Percentiles rank a stretch among this genome's conserved stretches.
These are phyloP conservation scores for Ogataea polymorpha DNA, from an alignment of 805 yeast species.

Conservation along the genomic window DNA sequence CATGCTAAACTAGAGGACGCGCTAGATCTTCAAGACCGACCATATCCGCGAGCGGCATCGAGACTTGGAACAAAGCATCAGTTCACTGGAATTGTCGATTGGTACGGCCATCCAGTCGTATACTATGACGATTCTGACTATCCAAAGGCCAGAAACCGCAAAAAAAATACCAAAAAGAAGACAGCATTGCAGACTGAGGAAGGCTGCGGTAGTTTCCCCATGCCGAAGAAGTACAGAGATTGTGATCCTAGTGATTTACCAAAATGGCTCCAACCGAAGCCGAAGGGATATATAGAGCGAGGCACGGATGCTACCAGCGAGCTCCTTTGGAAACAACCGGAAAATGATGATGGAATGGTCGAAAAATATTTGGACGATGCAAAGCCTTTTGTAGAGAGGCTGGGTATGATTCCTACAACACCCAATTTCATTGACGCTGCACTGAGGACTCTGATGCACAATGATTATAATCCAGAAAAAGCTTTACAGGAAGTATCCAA, in stretches of 20 bases:
- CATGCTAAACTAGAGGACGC: slow-evolving; percentile 75
- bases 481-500: slow-evolving; percentile 46
- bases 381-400: slow-evolving; percentile 49
- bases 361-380: slow-evolving; percentile 57
- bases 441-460: slow-evolving; percentile 50
- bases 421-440: slow-evolving; percentile 83
- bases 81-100: slow-evolving; percentile 60
- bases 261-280: slow-evolving; percentile 74
- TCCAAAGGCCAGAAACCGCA: slow-evolving; percentile 18
- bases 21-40: slow-evolving; percentile 70
- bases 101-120: slow-evolving; percentile 61
- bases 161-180: slow-evolving; percentile 27
- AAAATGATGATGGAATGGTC: slow-evolving; percentile 19
- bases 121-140: slow-evolving; percentile 47
- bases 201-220: slow-evolving; percentile 18
- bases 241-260: slow-evolving; percentile 50
- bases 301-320: slow-evolving; percentile 69
- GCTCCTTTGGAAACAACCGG: slow-evolving; percentile 61
- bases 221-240: slow-evolving; percentile 47
- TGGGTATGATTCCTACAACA: slow-evolving; percentile 57
- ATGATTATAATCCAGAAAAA: slow-evolving; percentile 45
- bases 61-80: slow-evolving; percentile 74
- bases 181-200: slow-evolving; percentile 22
- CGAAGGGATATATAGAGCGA: slow-evolving; percentile 78
- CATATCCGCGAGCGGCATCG: slow-evolving; percentile 78